Conservation (phyloP, 495 filamentous ascomycete genomes). For the Talaromyces thailandensis region DNA sequence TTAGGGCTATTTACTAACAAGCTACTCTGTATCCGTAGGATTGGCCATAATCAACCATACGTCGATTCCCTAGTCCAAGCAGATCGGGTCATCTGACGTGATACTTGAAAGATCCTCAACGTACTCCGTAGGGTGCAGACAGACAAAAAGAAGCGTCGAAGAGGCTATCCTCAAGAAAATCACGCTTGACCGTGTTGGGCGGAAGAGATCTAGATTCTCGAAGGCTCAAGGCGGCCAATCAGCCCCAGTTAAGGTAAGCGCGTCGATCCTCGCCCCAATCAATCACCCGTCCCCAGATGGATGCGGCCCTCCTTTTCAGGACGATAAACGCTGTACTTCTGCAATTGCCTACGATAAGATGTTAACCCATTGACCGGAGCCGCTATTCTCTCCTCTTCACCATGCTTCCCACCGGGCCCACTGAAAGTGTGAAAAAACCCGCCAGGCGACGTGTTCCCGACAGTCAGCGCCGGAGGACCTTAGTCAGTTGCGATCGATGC, state of each 20-base stretch:
- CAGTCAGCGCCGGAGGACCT: not conserved
- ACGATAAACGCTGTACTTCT: not conserved
- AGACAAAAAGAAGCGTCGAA: not conserved
- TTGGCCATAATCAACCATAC: not conserved
- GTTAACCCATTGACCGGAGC: not conserved
- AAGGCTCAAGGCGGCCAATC: not conserved
- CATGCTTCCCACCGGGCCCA: not conserved
- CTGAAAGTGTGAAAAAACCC: not conserved
- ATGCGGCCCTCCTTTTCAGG: not conserved
- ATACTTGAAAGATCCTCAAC: too few species aligned
- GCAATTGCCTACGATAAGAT: not conserved
- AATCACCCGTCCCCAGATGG: too few species aligned
- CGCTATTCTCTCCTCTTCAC: not conserved
- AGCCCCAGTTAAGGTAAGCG: too few species aligned
- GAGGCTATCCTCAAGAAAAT: not conserved
- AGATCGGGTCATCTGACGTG: not conserved
- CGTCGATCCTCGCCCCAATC: not conserved
- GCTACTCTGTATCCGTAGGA: not conserved
- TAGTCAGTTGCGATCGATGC: constrained; percentile 2
- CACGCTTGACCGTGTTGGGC: not conserved
- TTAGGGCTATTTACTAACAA: not conserved
- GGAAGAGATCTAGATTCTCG: not conserved
- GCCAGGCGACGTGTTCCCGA: not conserved
- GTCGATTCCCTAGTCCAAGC: not conserved
- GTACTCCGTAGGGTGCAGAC: too few species aligned